Evolutionary conservation across 345 rosid genomes (phyloP).

Genomic region (Firmiana major): DNA sequence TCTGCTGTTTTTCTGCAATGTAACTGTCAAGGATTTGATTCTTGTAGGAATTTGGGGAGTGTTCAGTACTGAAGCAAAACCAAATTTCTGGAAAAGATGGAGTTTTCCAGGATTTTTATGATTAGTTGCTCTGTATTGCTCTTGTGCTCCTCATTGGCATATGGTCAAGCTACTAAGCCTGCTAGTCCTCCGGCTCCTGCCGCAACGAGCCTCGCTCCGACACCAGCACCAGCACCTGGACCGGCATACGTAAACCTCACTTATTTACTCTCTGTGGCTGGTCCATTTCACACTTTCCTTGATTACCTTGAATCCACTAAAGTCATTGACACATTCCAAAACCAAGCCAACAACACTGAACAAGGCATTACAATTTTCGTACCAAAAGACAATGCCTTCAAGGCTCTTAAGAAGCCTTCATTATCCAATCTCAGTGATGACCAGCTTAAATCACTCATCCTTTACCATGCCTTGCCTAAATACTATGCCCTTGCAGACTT

Average conservation of each 20-base stretch:
- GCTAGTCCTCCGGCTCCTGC: conserved; percentile 54
- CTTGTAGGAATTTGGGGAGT: conserved; percentile 42
- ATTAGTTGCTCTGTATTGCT: conserved; percentile 32
- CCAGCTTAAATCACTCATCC: conserved; percentile 71
- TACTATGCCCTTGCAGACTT: conserved; percentile 78
- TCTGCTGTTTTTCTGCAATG: not conserved
- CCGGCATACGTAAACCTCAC: conserved; percentile 73
- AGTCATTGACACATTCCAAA: conserved; percentile 81
- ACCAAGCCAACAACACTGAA: conserved; percentile 84
- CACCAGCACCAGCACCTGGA: conserved; percentile 83
- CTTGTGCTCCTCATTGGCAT: conserved; percentile 32
- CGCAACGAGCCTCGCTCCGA: conserved; percentile 34
- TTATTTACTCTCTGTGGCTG: conserved; percentile 66
- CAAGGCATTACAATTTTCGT: conserved; percentile 90
- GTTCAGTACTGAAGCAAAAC: not conserved
- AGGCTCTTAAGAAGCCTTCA: conserved; percentile 64
- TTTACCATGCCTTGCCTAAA: conserved; percentile 78
- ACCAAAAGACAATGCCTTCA: conserved; percentile 78
- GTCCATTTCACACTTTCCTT: conserved; percentile 78
- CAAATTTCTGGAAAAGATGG: conserved; percentile 29
- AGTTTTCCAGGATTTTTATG: conserved; percentile 35
- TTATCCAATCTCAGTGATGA: conserved; percentile 64
- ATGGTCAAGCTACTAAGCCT: conserved; percentile 57
- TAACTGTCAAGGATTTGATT: not conserved
- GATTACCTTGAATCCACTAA: conserved; percentile 64